These are phyloP conservation scores for Excoecaria agallocha DNA, from an alignment of 345 rosid species.

Conservation along the genomic window DNA sequence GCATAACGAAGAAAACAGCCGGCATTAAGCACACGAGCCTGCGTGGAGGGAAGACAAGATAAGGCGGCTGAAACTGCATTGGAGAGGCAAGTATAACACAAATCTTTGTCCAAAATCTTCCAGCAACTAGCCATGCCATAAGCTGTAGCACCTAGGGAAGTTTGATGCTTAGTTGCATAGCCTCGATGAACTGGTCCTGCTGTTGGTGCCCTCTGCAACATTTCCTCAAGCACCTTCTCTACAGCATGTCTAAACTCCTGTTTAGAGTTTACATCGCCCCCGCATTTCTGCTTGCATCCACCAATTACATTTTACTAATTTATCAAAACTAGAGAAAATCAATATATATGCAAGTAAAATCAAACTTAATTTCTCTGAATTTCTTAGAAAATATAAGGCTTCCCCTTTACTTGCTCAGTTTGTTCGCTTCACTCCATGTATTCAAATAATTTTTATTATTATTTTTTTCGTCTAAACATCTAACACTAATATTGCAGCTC, in stretches of 20 bases:
- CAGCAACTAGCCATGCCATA: conserved; percentile 47
- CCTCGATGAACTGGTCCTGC: conserved; percentile 18
- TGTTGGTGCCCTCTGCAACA: conserved; percentile 26
- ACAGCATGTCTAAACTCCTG: conserved; percentile 28
- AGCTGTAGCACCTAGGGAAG: conserved; percentile 16
- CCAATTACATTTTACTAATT: no score
- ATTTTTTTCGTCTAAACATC: no score
- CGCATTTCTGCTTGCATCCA: conserved; percentile 36
- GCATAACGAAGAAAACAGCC: conserved; percentile 56
- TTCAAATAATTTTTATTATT: no score
- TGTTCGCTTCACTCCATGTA: no score
- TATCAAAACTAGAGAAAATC: no score
- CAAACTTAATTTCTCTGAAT: no score
- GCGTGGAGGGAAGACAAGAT: conserved; percentile 38
- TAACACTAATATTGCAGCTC: no score
- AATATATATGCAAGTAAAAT: no score
- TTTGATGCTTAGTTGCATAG: conserved; percentile 19
- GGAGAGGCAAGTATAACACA: conserved; percentile 38
- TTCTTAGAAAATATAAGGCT: no score
- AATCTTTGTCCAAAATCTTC: conserved; percentile 34
- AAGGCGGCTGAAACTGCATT: conserved; percentile 31
- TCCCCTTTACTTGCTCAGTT: no score
- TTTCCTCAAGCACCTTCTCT: conserved; percentile 17
- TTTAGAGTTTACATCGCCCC: conserved; percentile 9
- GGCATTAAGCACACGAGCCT: conserved; percentile 46